A percentile compares a stretch with the other conserved stretches of the same genome.
Evolutionary conservation across 2,329 filamentous ascomycete species (phyloP).

Genomic region (Sarocladium strictum): DNA sequence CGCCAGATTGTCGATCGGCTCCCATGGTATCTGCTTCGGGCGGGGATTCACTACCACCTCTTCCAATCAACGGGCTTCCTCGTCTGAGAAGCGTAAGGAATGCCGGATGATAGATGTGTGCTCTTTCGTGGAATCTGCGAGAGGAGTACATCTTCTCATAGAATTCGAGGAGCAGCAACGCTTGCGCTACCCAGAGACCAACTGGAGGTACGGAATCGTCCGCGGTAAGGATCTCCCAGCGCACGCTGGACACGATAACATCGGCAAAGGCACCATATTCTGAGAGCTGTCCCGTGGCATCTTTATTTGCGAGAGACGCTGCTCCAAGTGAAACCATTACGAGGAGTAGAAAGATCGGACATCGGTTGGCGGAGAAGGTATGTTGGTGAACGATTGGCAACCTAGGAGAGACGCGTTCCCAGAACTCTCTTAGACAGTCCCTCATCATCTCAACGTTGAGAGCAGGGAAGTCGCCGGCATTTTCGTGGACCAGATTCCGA

Average conservation of each 20-base stretch:
- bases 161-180: conserved; percentile 74
- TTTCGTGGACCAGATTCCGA: conserved; percentile 30
- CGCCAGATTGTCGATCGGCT: conserved; percentile 31
- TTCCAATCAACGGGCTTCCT: conserved; percentile 82
- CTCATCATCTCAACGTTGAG: conserved; percentile 77
- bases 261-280: conserved; percentile 44
- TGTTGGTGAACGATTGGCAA: conserved; percentile 84
- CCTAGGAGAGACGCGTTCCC: conserved; percentile 79
- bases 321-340: conserved; percentile 75
- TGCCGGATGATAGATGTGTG: conserved; percentile 73
- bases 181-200: conserved; percentile 83
- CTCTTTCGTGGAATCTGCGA: conserved; percentile 74
- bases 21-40: conserved; percentile 40
- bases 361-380: conserved; percentile 77
- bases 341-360: conserved; percentile 53
- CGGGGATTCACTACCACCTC: conserved; percentile 43
- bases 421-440: conserved; percentile 80
- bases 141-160: conserved; percentile 93
- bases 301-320: conserved; percentile 66
- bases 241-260: conserved; percentile 63
- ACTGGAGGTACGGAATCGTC: conserved; percentile 78
- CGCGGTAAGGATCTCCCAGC: conserved; percentile 80
- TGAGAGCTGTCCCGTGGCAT: conserved; percentile 39
- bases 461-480: conserved; percentile 33
- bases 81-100: conserved; percentile 61